Percentiles rank a stretch among this genome's conserved stretches.
phyloP scores from a whole-genome alignment of 768 basidiomycete species.

The Hypholoma sublateritium region DNA sequence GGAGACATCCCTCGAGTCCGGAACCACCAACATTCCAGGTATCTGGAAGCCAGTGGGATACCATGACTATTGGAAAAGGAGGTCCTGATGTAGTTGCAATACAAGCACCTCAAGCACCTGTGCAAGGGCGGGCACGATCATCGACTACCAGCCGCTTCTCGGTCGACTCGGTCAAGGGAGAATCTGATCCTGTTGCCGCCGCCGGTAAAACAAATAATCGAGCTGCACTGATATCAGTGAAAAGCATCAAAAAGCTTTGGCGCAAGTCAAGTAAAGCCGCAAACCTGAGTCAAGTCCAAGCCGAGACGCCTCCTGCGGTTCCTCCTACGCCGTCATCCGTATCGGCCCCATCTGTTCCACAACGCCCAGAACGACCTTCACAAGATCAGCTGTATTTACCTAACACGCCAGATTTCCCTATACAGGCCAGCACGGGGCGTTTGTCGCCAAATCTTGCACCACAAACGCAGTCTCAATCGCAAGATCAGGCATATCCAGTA shows the following conservation, averaged over 20 bases:
- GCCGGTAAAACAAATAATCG: conserved; percentile 38
- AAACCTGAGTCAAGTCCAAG: conserved; percentile 36
- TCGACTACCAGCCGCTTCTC: conserved; percentile 69
- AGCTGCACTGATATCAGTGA: conserved; percentile 69
- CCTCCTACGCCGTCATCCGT: conserved; percentile 32
- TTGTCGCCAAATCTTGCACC: too few species aligned
- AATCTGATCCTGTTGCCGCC: conserved; percentile 25
- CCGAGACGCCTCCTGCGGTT: conserved; percentile 26
- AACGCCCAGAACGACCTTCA: conserved; percentile 37
- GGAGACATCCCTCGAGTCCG: conserved; percentile 60
- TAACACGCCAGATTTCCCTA: conserved; percentile 7
- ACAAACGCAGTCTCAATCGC: too few species aligned
- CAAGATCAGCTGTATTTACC: conserved; percentile 37
- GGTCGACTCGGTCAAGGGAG: conserved; percentile 59
- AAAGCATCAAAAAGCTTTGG: conserved; percentile 76
- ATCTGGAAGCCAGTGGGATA: conserved; percentile 44
- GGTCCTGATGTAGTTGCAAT: conserved; percentile 2
- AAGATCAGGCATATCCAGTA: conserved; percentile 12
- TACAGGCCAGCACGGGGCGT: too few species aligned
- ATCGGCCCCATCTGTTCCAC: conserved; percentile 27
- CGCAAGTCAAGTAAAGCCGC: conserved; percentile 62
- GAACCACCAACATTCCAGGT: conserved; percentile 22
- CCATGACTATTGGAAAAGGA: conserved; percentile 21
- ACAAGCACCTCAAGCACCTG: conserved; percentile 4
- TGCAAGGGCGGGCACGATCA: conserved; percentile 21